Conservation (phyloP, 495 filamentous ascomycete species). For the Neurospora tetraspora region DNA sequence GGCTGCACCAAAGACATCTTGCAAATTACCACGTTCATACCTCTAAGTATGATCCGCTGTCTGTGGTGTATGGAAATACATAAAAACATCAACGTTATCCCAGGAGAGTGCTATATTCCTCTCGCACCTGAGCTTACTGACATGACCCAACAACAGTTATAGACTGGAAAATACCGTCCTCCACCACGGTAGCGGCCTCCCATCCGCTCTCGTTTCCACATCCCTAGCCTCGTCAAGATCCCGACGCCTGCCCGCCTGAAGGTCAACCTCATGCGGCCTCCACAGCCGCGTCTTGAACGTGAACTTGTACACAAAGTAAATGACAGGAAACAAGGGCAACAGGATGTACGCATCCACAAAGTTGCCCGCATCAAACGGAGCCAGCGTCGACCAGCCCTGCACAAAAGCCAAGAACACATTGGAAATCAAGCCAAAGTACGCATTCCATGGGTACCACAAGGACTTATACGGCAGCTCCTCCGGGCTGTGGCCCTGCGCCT, state of each 20-base stretch:
- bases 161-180: constrained; percentile 13
- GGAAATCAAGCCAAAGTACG: constrained; percentile 48
- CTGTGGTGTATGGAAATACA: too few relatives aligned
- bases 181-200: constrained; percentile 15
- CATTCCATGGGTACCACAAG: constrained; percentile 50
- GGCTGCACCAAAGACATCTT: too few relatives aligned
- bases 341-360: constrained; percentile 63
- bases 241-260: constrained; percentile 46
- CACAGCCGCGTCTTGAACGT: constrained; percentile 47
- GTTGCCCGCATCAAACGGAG: constrained; percentile 45
- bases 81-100: too few relatives aligned
- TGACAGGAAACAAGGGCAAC: constrained; percentile 52
- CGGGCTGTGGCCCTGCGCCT: constrained; percentile 43
- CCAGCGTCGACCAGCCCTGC: constrained; percentile 47
- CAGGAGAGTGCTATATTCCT: not conserved
- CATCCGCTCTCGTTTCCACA: constrained; percentile 5
- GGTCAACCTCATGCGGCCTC: constrained; percentile 46
- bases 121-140: not conserved
- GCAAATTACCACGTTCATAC: too few relatives aligned
- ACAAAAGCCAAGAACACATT: constrained; percentile 58
- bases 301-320: constrained; percentile 49
- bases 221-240: constrained; percentile 30
- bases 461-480: constrained; percentile 49
- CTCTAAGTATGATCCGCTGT: too few relatives aligned
- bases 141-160: not conserved